phyloP scores from a whole-genome alignment of 108 stramenopile genomes.

The Skeletonema menzelii region DNA sequence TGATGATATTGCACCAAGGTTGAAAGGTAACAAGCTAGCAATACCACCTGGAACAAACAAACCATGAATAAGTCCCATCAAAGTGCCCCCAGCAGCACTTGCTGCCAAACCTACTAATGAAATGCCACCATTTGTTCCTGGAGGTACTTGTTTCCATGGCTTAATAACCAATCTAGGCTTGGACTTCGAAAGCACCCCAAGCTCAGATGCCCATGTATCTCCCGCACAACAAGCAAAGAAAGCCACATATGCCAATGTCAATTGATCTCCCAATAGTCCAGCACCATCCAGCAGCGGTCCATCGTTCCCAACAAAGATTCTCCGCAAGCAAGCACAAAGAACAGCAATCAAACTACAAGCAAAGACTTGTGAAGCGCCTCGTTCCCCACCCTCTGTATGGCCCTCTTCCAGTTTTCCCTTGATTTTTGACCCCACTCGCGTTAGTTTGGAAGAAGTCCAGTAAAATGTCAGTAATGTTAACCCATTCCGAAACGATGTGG shows the following conservation, averaged over 20 bases:
- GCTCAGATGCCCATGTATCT: constrained; percentile 84
- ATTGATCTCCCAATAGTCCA: constrained; percentile 63
- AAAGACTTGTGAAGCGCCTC: constrained; percentile 73
- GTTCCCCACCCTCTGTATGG: constrained; percentile 34
- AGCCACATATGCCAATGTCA: constrained; percentile 28
- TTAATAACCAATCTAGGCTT: constrained; percentile 60
- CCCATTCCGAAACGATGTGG: constrained; percentile 59
- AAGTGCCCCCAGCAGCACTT: constrained; percentile 64
- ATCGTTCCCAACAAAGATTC: constrained; percentile 45
- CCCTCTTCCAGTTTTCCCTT: constrained; percentile 67
- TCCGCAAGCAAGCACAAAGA: constrained; percentile 44
- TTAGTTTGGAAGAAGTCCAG: constrained; percentile 66
- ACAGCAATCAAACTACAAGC: constrained; percentile 64
- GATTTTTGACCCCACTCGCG: constrained; percentile 56
- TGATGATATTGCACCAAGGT: neutral
- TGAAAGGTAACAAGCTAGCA: constrained; percentile 10
- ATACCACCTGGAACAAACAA: constrained; percentile 41
- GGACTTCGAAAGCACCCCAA: constrained; percentile 65
- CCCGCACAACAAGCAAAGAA: constrained; percentile 69
- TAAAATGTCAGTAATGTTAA: constrained; percentile 77
- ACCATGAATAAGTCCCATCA: constrained; percentile 66
- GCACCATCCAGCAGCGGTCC: constrained; percentile 11
- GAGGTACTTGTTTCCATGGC: constrained; percentile 59
- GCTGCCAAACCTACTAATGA: constrained; percentile 58
- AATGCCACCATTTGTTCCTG: constrained; percentile 86